Conservation (phyloP, 2,329 filamentous ascomycete genomes). For the Davidsoniella eucalypti region DNA sequence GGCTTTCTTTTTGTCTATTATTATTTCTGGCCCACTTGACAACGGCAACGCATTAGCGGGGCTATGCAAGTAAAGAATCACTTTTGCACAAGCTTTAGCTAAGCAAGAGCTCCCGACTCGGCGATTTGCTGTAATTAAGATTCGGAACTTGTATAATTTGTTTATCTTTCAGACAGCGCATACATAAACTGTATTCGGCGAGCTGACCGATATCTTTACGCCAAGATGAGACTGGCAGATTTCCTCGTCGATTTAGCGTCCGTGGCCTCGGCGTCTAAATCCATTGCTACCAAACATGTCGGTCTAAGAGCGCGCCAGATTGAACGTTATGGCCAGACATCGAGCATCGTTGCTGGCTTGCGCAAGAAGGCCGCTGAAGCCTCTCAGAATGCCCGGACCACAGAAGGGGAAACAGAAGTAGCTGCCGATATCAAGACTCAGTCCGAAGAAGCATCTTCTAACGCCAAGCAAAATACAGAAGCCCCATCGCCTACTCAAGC, state of each 20-base stretch:
- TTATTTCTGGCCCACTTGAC: neutral
- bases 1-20: neutral
- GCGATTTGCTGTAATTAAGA: too few relatives aligned
- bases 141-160: too few relatives aligned
- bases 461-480: neutral
- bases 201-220: too few relatives aligned
- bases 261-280: slow-evolving; percentile 51
- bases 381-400: neutral
- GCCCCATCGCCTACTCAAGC: neutral
- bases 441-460: too few relatives aligned
- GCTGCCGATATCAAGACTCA: neutral
- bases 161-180: too few relatives aligned
- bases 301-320: slow-evolving; percentile 39
- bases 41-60: slow-evolving; percentile 1
- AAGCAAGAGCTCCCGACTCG: too few relatives aligned
- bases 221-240: slow-evolving; percentile 42
- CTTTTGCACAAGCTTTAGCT: neutral
- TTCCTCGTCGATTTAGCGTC: slow-evolving; percentile 52
- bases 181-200: too few relatives aligned
- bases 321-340: slow-evolving; percentile 31
- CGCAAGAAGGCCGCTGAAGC: slow-evolving; percentile 16
- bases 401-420: neutral
- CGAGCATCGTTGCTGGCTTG: slow-evolving; percentile 25
- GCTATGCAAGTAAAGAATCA: neutral
- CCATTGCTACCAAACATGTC: slow-evolving; percentile 46